phyloP scores from a whole-genome alignment of 495 filamentous ascomycete genomes.

The Collariella sp. region DNA sequence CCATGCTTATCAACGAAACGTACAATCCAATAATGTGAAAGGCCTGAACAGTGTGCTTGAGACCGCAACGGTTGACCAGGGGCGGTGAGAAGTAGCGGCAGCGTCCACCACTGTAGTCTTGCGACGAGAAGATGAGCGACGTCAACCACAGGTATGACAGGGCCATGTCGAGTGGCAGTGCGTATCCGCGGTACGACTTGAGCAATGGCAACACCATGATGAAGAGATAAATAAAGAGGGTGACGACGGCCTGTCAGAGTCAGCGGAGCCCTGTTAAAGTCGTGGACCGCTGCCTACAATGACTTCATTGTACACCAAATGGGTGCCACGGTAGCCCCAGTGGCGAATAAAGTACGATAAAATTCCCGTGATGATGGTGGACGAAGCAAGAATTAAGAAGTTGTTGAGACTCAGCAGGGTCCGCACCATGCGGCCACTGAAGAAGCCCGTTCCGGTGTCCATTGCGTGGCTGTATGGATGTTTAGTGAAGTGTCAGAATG shows the following conservation, averaged over 20 bases:
- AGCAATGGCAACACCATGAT: constrained; percentile 17
- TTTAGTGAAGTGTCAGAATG: not conserved
- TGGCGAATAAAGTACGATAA: constrained; percentile 19
- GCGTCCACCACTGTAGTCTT: constrained; percentile 17
- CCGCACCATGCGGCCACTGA: constrained; percentile 10
- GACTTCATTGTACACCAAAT: constrained; percentile 19
- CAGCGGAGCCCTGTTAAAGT: not conserved
- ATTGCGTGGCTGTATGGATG: not conserved
- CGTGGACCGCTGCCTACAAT: constrained; percentile 13
- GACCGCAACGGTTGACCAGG: constrained; percentile 4
- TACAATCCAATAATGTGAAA: constrained; percentile 27
- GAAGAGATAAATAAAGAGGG: constrained; percentile 21
- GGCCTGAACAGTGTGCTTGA: constrained; percentile 23
- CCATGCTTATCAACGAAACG: not conserved
- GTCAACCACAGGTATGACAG: constrained; percentile 31
- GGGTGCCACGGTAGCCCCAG: constrained; percentile 12
- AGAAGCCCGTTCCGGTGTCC: constrained; percentile 8
- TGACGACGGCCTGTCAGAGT: constrained; percentile 15
- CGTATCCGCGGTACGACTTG: constrained; percentile 25
- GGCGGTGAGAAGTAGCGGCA: constrained; percentile 14
- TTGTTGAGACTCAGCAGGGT: constrained; percentile 16
- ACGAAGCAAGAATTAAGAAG: constrained; percentile 21
- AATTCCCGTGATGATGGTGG: constrained; percentile 21
- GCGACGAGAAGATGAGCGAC: constrained; percentile 23
- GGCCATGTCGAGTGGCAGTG: constrained; percentile 21